Percentiles rank a stretch among this genome's conserved stretches.
These are phyloP conservation scores for Cryptococcus deneoformans DNA, from an alignment of 1,284 basidiomycete genomes.

Conservation along the genomic window DNA sequence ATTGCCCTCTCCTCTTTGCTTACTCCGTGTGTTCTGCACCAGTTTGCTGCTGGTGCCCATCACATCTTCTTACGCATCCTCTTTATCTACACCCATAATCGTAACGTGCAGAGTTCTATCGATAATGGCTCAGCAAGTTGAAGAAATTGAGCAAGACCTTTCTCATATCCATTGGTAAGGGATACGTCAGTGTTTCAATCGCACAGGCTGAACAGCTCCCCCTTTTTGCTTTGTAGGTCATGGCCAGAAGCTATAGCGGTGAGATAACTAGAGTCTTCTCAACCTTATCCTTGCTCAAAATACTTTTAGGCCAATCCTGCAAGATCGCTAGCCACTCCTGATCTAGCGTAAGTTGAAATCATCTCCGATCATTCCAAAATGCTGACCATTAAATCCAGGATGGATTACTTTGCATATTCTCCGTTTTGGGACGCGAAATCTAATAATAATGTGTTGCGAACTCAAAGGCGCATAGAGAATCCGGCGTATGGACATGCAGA, in stretches of 20 bases:
- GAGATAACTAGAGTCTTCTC: conserved; percentile 1
- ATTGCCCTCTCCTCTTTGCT: too few species aligned
- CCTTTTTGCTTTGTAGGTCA: conserved; percentile 22
- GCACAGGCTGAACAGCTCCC: background rate
- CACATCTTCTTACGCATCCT: too few species aligned
- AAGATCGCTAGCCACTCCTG: conserved; percentile 33
- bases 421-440: conserved; percentile 44
- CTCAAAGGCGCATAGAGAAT: conserved; percentile 36
- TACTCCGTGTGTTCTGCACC: too few species aligned
- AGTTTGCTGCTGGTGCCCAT: too few species aligned
- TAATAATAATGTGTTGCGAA: conserved; percentile 41
- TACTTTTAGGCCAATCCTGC: conserved; percentile 33
- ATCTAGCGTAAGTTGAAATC: conserved; percentile 31
- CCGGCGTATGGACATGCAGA: conserved; percentile 39
- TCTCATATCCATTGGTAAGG: conserved; percentile 45
- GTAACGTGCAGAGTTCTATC: too few species aligned
- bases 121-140: background rate
- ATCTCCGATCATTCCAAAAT: background rate
- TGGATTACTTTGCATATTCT: conserved; percentile 47
- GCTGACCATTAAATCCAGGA: conserved; percentile 15
- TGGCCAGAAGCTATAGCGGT: conserved; percentile 45
- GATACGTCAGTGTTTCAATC: background rate
- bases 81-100: too few species aligned
- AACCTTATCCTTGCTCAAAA: background rate
- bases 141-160: conserved; percentile 37